Base-by-base conservation (phyloP, 441 rosid species). In the Gossypium schwendimanii region DNA sequence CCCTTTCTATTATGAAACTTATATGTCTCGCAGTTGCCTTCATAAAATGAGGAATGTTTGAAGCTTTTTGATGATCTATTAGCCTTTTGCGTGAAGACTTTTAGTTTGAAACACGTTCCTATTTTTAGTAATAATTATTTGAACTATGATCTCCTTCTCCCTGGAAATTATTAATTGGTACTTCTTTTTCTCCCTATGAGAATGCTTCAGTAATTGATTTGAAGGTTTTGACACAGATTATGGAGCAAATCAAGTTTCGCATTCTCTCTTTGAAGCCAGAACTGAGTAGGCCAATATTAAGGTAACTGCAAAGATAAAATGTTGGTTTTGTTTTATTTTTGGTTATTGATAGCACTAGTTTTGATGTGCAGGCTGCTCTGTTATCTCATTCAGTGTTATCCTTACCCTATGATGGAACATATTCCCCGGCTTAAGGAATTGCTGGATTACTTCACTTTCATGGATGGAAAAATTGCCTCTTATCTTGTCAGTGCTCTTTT, bases 221-320 rank as follows among this genome's bases (percentile, higher is more conserved):
- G 1, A 61, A 15, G 23, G 60, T 36, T 53, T 50, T 83, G 54
- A 74, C 75, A 71, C 92, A 92, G 97, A 90, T 90, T 69, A 85
- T 90, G 28, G 93, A 90, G 80, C 96, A 90, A 71, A 84, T 90
- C 89, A 92, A 89, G 82, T 84, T 85, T 72, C 89, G 80, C 65
- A 81, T 89, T 72, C 96, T 92, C 72, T 89, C 94, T 62, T 72
- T 82, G 79, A 92, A 86, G 85, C 86, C 89, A 39, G 88, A 86
- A 62, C 83, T 83, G 82, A 81, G 91, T 80, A 74, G 77, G 75
- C 81, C 84, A 60, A 77, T 90, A 73, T 73, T 87, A 72, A 84
- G 91, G 97, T 90, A 81, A 79, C 60, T 15, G 31, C 54, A n/a
- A 6, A 31, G 33, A 65, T 45, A 59, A 69, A 15, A 39, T 17